phyloP scores from a whole-genome alignment of 2,329 filamentous ascomycete genomes.

The Cladophialophora carrionii region DNA sequence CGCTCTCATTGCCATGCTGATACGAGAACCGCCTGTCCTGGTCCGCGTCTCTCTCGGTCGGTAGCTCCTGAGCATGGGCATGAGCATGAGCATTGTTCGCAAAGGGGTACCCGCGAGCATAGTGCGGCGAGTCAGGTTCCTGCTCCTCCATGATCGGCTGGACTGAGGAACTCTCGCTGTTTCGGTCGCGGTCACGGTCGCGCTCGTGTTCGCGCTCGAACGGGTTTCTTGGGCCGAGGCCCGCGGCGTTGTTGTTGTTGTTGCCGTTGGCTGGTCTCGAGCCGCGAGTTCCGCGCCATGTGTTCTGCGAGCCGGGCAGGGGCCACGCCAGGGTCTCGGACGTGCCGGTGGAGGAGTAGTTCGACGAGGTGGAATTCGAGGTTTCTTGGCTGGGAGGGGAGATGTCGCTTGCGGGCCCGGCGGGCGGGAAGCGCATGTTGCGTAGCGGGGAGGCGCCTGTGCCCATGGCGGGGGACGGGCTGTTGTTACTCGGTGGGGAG shows the following conservation, averaged over 20 bases:
- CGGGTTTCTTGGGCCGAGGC: neutral
- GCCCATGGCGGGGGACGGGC: neutral
- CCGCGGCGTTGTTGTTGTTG: neutral
- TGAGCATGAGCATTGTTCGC: too few species aligned
- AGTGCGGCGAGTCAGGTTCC: neutral
- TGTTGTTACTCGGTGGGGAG: conserved; percentile 13
- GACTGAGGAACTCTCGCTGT: conserved; percentile 24
- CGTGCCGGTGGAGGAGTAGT: conserved; percentile 20
- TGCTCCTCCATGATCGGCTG: conserved; percentile 30
- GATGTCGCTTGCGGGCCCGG: conserved; percentile 1
- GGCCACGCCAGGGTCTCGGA: conserved; percentile 31
- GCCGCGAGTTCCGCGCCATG: conserved; percentile 18
- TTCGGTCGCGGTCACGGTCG: conserved; percentile 12
- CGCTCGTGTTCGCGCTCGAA: neutral
- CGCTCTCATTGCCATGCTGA: conserved; percentile 27
- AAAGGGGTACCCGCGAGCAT: neutral
- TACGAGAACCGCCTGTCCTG: conserved; percentile 13
- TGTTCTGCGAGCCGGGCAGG: conserved; percentile 24
- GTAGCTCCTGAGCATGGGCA: conserved; percentile 1
- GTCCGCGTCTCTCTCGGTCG: conserved; percentile 5
- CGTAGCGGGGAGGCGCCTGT: conserved; percentile 10
- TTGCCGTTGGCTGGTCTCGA: neutral
- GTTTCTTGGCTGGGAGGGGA: conserved; percentile 19
- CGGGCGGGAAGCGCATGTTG: conserved; percentile 19
- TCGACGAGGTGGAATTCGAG: conserved; percentile 18